A percentile compares a stretch with the other conserved stretches of the same genome.
These are phyloP conservation scores for Aurantiochytrium sp. DNA, from an alignment of 108 stramenopile genomes.

Conservation along the genomic window DNA sequence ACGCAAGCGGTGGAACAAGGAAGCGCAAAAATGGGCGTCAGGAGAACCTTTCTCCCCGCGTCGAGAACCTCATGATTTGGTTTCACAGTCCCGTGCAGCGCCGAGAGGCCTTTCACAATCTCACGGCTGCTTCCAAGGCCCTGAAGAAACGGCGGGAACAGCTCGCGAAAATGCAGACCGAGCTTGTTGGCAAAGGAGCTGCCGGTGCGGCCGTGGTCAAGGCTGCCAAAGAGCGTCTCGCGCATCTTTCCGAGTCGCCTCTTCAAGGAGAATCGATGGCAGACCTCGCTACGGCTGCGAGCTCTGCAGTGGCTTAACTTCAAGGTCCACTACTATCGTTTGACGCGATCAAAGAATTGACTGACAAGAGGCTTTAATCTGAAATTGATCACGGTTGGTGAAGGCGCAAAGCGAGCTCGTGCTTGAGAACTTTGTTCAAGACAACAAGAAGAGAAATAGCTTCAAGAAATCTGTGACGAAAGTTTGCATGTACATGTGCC, in stretches of 20 bases:
- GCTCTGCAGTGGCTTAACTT: no score
- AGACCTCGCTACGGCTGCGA: no score
- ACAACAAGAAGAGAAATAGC: no score
- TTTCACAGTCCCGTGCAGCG: not conserved
- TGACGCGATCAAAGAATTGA: no score
- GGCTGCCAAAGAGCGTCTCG: not conserved
- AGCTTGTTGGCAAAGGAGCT: not conserved
- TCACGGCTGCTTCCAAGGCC: not conserved
- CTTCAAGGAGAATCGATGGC: not conserved
- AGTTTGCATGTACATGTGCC: no score
- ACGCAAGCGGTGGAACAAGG: not conserved
- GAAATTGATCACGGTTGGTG: no score
- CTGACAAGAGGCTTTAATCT: no score
- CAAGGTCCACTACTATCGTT: no score
- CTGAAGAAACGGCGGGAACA: not conserved
- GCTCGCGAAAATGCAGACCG: not conserved
- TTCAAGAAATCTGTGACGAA: no score
- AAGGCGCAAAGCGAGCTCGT: no score
- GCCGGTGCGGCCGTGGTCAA: not conserved
- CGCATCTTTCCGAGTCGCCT: not conserved
- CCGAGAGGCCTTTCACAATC: not conserved
- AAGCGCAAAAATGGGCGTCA: not conserved
- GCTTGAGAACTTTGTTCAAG: no score
- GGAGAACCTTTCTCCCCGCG: not conserved
- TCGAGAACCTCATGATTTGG: not conserved